phyloP scores from a whole-genome alignment of 495 filamentous ascomycete species.

The Pyrenopolyporus hunteri region DNA sequence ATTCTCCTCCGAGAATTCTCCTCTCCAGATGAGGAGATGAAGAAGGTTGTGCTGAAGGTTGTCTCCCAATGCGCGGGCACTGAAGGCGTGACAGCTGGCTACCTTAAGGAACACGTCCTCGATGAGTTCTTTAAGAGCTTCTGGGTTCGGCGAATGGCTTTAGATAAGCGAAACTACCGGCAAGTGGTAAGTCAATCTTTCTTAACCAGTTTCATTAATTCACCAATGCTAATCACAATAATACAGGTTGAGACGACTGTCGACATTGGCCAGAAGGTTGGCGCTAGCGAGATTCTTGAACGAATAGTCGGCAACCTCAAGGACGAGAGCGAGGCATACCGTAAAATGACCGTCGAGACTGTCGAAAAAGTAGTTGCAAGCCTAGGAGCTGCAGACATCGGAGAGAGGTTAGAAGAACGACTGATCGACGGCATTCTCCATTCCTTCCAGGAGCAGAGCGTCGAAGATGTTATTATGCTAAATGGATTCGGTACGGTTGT shows the following conservation, averaged over 20 bases:
- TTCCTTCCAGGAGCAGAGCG: constrained; percentile 97
- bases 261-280: constrained; percentile 95
- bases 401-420: constrained; percentile 87
- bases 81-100: constrained; percentile 90
- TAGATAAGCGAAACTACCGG: constrained; percentile 95
- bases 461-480: constrained; percentile 93
- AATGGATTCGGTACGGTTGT: constrained; percentile 99
- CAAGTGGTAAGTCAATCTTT: constrained; percentile 66
- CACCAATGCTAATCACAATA: constrained; percentile 6
- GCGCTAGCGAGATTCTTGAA: constrained; percentile 92
- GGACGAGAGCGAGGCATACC: constrained; percentile 96
- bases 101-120: constrained; percentile 93
- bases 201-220: background rate
- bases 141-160: constrained; percentile 95
- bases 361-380: constrained; percentile 94
- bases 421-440: constrained; percentile 96
- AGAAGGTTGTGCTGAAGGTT: constrained; percentile 97
- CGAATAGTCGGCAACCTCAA: constrained; percentile 93
- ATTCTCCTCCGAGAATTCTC: constrained; percentile 95
- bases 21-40: constrained; percentile 99
- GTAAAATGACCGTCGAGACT: constrained; percentile 99
- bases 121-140: constrained; percentile 98
- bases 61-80: constrained; percentile 96
- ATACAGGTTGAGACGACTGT: constrained; percentile 86
- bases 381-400: constrained; percentile 91